phyloP scores from a whole-genome alignment of 495 filamentous ascomycete genomes.

The Penicillium fimorum region DNA sequence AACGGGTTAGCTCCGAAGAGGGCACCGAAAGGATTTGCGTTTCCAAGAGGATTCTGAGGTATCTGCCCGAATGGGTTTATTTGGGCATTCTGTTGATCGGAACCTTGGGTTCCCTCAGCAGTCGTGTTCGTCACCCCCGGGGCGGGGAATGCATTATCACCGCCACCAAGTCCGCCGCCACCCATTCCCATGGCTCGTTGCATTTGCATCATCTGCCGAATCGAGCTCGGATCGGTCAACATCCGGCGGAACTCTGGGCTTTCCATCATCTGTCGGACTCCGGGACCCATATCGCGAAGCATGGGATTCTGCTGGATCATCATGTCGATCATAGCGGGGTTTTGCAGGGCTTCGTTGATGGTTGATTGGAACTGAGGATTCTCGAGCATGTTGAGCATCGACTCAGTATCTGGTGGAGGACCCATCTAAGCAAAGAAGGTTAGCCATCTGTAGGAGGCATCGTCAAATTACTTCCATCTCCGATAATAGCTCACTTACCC shows the following conservation, averaged over 20 bases:
- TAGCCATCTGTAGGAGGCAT: slow-evolving; percentile 13
- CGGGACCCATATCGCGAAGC: slow-evolving; percentile 78
- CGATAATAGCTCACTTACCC: slow-evolving; percentile 61
- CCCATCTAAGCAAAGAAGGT: slow-evolving; percentile 68
- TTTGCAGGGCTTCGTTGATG: slow-evolving; percentile 92
- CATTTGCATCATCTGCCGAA: slow-evolving; percentile 78
- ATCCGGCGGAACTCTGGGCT: slow-evolving; percentile 86
- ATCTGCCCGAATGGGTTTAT: slow-evolving; percentile 41
- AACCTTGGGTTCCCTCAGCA: slow-evolving; percentile 41
- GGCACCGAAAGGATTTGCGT: slow-evolving; percentile 68
- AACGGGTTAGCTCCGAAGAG: slow-evolving; percentile 56
- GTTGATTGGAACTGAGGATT: slow-evolving; percentile 79
- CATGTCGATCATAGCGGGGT: slow-evolving; percentile 87
- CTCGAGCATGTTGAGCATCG: slow-evolving; percentile 78
- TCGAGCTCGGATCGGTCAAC: slow-evolving; percentile 88
- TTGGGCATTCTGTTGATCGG: slow-evolving; percentile 38
- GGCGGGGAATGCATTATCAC: slow-evolving; percentile 69
- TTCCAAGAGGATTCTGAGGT: slow-evolving; percentile 25
- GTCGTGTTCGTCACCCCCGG: slow-evolving; percentile 82
- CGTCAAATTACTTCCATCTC: neutral
- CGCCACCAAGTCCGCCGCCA: slow-evolving; percentile 43
- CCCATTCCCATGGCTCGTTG: slow-evolving; percentile 65
- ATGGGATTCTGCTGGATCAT: slow-evolving; percentile 88
- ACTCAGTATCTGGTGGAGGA: slow-evolving; percentile 74
- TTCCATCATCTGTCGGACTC: slow-evolving; percentile 77